Evolutionary conservation across 768 basidiomycete species (phyloP).

Genomic region (Phaeolepiota aurea): DNA sequence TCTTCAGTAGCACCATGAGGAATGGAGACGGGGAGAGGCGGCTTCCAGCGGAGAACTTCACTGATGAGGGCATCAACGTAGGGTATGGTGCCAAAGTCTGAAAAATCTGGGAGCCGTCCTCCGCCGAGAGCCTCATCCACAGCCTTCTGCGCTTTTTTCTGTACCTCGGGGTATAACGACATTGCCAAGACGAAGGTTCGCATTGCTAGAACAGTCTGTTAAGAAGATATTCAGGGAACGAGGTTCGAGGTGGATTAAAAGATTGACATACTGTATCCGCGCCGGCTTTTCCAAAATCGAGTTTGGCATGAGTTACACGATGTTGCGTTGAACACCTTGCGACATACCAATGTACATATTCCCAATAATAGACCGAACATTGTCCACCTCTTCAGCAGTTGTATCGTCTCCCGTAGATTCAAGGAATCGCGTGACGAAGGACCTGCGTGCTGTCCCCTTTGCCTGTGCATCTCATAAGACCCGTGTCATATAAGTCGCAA

Average conservation of each 20-base stretch:
- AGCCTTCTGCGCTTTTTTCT: conserved; percentile 17
- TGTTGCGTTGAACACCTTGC: too few relatives aligned
- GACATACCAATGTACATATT: neutral
- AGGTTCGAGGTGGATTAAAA: neutral
- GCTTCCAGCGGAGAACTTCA: conserved; percentile 13
- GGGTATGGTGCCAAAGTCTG: conserved; percentile 13
- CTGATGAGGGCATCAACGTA: conserved; percentile 11
- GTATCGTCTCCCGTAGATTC: neutral
- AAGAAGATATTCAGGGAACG: neutral
- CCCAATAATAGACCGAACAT: neutral
- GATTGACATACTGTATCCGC: neutral
- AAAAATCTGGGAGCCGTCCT: conserved; percentile 17
- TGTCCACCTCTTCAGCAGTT: neutral
- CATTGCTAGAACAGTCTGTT: neutral
- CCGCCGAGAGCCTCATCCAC: conserved; percentile 15
- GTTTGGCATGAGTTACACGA: too few relatives aligned
- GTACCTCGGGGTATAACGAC: conserved; percentile 10
- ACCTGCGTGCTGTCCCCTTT: neutral
- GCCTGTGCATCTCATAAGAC: neutral
- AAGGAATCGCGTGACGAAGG: neutral
- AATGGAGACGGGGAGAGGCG: conserved; percentile 7
- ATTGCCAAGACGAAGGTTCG: conserved; percentile 11
- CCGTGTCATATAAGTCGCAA: too few relatives aligned
- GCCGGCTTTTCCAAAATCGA: neutral
- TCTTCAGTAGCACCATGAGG: conserved; percentile 8